Percentiles rank a stretch among this genome's conserved stretches.
Evolutionary conservation across 148 eudicot species (phyloP).

Genomic region (Camellia japonica): DNA sequence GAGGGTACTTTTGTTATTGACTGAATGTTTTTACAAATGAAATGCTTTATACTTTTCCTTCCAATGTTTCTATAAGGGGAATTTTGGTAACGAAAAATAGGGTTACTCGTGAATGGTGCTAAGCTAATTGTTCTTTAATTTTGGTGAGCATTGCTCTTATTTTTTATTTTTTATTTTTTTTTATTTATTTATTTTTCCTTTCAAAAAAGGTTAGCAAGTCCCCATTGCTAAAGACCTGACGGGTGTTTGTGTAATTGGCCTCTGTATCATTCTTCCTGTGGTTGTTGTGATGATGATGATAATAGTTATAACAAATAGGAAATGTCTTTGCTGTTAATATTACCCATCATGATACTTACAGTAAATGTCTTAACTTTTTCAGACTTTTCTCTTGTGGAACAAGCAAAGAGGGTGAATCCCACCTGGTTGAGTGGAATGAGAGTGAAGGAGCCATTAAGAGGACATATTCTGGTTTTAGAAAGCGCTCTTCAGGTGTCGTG

Average conservation of each 20-base stretch:
- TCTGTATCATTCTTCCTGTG: background rate
- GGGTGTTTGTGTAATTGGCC: background rate
- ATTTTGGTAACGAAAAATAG: background rate
- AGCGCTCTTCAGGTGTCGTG: conserved; percentile 63
- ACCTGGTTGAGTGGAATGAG: conserved; percentile 74
- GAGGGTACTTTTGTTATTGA: background rate
- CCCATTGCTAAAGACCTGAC: background rate
- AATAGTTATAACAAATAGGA: background rate
- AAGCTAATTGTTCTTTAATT: background rate
- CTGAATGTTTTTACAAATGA: background rate
- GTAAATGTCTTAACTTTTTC: background rate
- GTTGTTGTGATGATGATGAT: background rate
- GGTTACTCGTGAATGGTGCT: background rate
- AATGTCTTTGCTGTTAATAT: background rate
- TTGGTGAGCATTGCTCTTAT: background rate
- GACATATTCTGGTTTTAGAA: conserved; percentile 54
- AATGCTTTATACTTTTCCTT: background rate
- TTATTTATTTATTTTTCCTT: too few species aligned
- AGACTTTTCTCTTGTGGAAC: conserved; percentile 75
- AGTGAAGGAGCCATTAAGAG: conserved; percentile 64
- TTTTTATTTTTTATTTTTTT: too few species aligned
- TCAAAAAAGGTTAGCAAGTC: background rate
- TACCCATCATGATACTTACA: background rate
- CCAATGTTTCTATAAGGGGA: background rate
- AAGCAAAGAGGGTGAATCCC: conserved; percentile 67